Evolutionary conservation across 2,329 filamentous ascomycete species (phyloP), one percentile per base, ranked within the genome.

Genomic region (Colletotrichum kahawae): DNA sequence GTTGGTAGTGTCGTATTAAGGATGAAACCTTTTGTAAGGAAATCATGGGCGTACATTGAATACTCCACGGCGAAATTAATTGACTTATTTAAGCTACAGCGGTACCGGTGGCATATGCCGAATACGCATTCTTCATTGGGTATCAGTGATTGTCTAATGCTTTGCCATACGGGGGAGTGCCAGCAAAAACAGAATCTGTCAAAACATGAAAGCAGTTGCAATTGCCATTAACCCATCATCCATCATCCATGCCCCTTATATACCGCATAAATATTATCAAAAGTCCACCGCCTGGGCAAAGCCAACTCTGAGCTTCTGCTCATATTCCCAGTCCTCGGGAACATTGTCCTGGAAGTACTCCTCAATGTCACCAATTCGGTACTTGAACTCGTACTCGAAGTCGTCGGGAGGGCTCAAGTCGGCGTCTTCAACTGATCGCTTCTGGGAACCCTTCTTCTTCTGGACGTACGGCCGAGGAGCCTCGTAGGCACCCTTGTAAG

Each of bases 401-500:
- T 67, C 59, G 10, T 75, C 68, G 1, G 63, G 43, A 3, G 29
- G 51, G 18, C 6, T 31, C 57, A 60, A n/a, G 14, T 56, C 21
- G 63, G 48, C 7, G 2, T 75, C 72, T 14, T 59, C 57, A 7
- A 75, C n/a, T 12, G 69, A 36, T 10, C 72, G 68, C 63, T 72
- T 67, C 16, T 27, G 56, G 33, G 10, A 31, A 8, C 34, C 21
- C 9, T 48, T 43, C 16, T 57, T 43, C 16, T 54, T 51, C n/a
- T 27, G 56, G n/a, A 67, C 31, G 18, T 62, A 75, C 8, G 68
- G 68, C 27, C 34, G 38, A 14, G 24, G n/a, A 7, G 62, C 56
- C 31, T 76, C 65, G 8, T 70, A 69, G 21, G 16, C 65, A 8
- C 70, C 74, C 33, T 76, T 64, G 36, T 65, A 74, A 7, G n/a